Evolutionary conservation across 306 rosid genomes (phyloP).

Genomic region (Pterocarpus santalinus): DNA sequence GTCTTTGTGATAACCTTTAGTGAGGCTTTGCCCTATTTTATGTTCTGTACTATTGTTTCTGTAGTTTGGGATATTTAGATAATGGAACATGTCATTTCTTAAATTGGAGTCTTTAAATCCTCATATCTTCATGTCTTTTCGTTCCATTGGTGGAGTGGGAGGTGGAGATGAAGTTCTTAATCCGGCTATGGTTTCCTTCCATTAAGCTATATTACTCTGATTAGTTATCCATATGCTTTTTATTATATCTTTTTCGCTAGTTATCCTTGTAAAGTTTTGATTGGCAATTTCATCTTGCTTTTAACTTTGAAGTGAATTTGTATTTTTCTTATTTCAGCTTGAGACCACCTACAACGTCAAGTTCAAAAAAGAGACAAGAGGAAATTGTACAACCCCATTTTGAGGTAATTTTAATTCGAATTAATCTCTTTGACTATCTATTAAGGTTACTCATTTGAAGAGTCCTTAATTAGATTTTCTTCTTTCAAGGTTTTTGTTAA

Average conservation of each 20-base stretch:
- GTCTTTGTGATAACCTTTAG: slow-evolving; percentile 5
- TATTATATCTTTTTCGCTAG: background rate
- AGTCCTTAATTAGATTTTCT: slow-evolving; percentile 17
- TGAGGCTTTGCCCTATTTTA: background rate
- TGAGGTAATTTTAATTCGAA: slow-evolving; percentile 62
- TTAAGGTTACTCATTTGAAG: slow-evolving; percentile 12
- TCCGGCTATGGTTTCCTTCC: slow-evolving; percentile 27
- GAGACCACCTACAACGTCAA: slow-evolving; percentile 53
- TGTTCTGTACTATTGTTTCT: slow-evolving; percentile 6
- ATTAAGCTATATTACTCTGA: slow-evolving; percentile 21
- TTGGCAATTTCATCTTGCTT: slow-evolving; percentile 29
- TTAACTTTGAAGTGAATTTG: slow-evolving; percentile 30
- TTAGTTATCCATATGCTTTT: slow-evolving; percentile 4
- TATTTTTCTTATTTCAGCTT: slow-evolving; percentile 62
- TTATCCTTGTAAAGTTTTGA: slow-evolving; percentile 24
- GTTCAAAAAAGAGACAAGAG: slow-evolving; percentile 71
- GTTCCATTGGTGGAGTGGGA: slow-evolving; percentile 8
- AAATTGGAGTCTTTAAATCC: background rate
- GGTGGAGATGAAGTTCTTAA: slow-evolving; percentile 12
- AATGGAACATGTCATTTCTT: background rate
- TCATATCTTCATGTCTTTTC: slow-evolving; percentile 4
- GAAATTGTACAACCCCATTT: slow-evolving; percentile 52
- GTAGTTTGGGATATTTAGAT: slow-evolving; percentile 24
- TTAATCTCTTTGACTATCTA: slow-evolving; percentile 15
- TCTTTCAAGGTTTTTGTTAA: background rate